These are phyloP conservation scores for Perkinsus olseni DNA, from an alignment of 169 alveolate genomes.

Conservation along the genomic window DNA sequence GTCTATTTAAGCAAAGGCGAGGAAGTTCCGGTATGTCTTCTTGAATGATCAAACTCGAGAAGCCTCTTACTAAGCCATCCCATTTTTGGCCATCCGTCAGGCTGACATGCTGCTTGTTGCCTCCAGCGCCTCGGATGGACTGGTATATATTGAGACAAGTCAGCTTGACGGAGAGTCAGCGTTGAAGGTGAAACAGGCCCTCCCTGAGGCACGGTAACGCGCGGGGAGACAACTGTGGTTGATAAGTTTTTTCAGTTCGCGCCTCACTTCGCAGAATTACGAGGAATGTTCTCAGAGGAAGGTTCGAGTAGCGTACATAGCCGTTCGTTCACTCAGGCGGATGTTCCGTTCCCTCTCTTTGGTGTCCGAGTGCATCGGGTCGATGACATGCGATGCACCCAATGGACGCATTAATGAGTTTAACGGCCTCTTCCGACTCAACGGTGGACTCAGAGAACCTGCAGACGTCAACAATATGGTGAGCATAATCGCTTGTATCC, in stretches of 20 bases:
- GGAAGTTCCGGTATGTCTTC: not conserved
- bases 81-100: conserved; percentile 45
- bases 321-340: not conserved
- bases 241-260: too few relatives aligned
- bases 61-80: too few relatives aligned
- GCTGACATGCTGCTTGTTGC: conserved; percentile 51
- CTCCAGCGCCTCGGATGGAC: conserved; percentile 33
- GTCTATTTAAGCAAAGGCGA: conserved; percentile 22
- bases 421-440: conserved; percentile 24
- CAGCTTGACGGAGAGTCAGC: conserved; percentile 63
- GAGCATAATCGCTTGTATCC: too few relatives aligned
- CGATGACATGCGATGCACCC: not conserved
- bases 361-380: not conserved
- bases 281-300: too few relatives aligned
- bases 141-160: conserved; percentile 56
- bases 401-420: not conserved
- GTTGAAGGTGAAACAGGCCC: conserved; percentile 28
- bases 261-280: too few relatives aligned
- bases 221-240: too few relatives aligned
- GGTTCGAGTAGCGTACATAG: not conserved
- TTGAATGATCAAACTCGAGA: too few relatives aligned
- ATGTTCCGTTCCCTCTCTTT: not conserved
- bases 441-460: conserved; percentile 19
- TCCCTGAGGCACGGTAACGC: conserved; percentile 19
- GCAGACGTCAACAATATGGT: conserved; percentile 32